Conservation (phyloP, 768 basidiomycete genomes). For the Pisolithus sp. region DNA sequence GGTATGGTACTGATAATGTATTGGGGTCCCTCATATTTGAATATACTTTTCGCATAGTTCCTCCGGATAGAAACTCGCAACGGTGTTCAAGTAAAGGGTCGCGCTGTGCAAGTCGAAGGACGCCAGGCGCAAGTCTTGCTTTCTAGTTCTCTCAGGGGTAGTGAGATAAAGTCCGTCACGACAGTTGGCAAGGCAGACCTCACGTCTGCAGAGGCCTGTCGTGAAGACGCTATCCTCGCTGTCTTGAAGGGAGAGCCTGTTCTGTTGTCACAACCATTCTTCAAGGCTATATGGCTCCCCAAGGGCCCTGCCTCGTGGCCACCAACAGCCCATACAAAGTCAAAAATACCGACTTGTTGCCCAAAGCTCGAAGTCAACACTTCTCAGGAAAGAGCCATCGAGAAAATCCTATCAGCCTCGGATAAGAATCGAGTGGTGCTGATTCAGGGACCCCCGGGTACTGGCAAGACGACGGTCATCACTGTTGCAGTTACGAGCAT, state of each 20-base stretch:
- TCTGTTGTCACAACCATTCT: conserved; percentile 19
- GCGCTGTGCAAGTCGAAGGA: conserved; percentile 27
- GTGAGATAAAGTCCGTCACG: conserved; percentile 30
- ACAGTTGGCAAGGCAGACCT: conserved; percentile 49
- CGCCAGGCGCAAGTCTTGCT: conserved; percentile 31
- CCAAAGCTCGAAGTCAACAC: conserved; percentile 11
- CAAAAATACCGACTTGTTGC: conserved; percentile 2
- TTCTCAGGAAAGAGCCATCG: conserved; percentile 24
- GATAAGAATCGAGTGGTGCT: conserved; percentile 17
- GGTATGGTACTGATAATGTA: conserved; percentile 26
- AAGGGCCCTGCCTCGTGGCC: conserved; percentile 13
- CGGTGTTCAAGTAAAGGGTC: conserved; percentile 3
- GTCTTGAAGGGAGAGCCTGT: conserved; percentile 11
- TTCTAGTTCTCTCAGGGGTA: conserved; percentile 10
- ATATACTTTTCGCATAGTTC: conserved; percentile 5
- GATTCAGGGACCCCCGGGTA: conserved; percentile 36
- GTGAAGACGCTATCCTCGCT: conserved; percentile 16
- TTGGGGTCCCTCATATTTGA: not conserved
- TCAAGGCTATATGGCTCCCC: conserved; percentile 25
- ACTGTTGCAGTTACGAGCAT: conserved; percentile 28
- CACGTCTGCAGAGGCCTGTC: conserved; percentile 45
- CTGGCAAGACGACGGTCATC: conserved; percentile 41
- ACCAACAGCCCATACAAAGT: not conserved
- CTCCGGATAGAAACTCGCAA: conserved; percentile 14
- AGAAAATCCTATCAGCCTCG: conserved; percentile 23